Percentiles rank a stretch among this genome's conserved stretches.
Evolutionary conservation across 441 rosid species (phyloP).

Genomic region (Erodium moschatum): DNA sequence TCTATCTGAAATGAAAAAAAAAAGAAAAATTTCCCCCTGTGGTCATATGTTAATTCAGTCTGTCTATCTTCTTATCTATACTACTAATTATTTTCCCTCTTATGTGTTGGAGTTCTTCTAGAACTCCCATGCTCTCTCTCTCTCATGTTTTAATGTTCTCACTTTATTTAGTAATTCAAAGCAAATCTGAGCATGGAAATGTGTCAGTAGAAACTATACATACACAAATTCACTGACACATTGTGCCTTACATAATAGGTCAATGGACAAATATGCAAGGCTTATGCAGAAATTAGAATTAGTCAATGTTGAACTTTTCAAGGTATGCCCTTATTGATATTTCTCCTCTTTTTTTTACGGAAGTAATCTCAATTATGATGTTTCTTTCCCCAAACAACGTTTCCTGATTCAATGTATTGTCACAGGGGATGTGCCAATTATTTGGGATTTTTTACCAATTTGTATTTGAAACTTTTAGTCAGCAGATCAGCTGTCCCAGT

Average conservation of each 20-base stretch:
- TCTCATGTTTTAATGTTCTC: not conserved
- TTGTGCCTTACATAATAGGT: constrained; percentile 37
- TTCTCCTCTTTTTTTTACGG: constrained; percentile 16
- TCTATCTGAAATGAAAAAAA: constrained; percentile 15
- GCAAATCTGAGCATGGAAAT: not conserved
- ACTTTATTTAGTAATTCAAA: not conserved
- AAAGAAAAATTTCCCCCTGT: not conserved
- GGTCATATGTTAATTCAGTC: constrained; percentile 7
- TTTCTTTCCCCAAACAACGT: constrained; percentile 32
- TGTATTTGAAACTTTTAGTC: constrained; percentile 72
- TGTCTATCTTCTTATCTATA: constrained; percentile 2
- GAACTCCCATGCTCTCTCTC: not conserved
- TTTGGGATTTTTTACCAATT: constrained; percentile 73
- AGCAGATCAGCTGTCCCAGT: constrained; percentile 42
- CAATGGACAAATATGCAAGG: constrained; percentile 97
- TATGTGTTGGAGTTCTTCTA: not conserved
- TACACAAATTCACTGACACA: constrained; percentile 20
- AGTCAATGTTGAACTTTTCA: constrained; percentile 82
- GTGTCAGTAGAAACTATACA: constrained; percentile 1
- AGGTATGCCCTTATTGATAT: constrained; percentile 39
- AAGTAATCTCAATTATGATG: constrained; percentile 17
- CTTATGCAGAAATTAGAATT: constrained; percentile 95
- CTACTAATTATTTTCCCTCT: not conserved
- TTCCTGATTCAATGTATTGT: constrained; percentile 51
- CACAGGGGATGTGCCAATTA: constrained; percentile 97